phyloP scores from a whole-genome alignment of 805 yeast species.

The Kluyveromyces dobzhanskii region DNA sequence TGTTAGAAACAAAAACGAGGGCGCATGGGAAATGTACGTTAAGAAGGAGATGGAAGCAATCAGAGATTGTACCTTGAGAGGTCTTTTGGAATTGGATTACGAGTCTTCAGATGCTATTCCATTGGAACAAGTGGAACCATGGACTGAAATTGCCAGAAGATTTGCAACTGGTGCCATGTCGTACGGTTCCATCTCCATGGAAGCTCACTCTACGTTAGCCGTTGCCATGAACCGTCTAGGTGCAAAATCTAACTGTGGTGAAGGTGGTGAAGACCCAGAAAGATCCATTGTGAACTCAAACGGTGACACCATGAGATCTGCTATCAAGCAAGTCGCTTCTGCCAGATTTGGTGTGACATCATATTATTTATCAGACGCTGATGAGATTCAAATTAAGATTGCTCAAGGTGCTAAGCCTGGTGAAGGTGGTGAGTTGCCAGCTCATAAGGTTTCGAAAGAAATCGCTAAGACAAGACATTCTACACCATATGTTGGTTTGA shows the following conservation, averaged over 20 bases:
- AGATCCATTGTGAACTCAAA: slow-evolving; percentile 70
- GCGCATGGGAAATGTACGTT: slow-evolving; percentile 83
- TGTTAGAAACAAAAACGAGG: slow-evolving; percentile 93
- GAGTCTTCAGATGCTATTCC: slow-evolving; percentile 70
- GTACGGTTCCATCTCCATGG: slow-evolving; percentile 97
- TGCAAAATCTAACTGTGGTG: slow-evolving; percentile 97
- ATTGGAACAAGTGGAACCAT: slow-evolving; percentile 96
- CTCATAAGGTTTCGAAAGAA: slow-evolving; percentile 77
- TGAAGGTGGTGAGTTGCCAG: slow-evolving; percentile 98
- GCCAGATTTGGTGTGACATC: slow-evolving; percentile 98
- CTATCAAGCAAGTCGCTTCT: slow-evolving; percentile 95
- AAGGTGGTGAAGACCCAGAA: slow-evolving; percentile 98
- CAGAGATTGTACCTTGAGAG: slow-evolving; percentile 87
- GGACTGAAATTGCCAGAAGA: slow-evolving; percentile 97
- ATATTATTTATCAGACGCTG: slow-evolving; percentile 88
- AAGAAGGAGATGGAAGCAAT: slow-evolving; percentile 88
- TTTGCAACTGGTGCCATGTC: slow-evolving; percentile 99
- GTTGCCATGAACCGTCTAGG: slow-evolving; percentile 98
- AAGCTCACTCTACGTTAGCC: slow-evolving; percentile 94
- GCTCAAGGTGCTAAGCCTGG: slow-evolving; percentile 99
- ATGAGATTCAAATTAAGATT: slow-evolving; percentile 95
- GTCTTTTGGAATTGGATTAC: slow-evolving; percentile 84
- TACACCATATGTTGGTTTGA: slow-evolving; percentile 92
- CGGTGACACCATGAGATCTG: slow-evolving; percentile 98
- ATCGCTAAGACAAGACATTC: slow-evolving; percentile 96